Percentiles rank a stretch among this genome's conserved stretches.
Conservation (phyloP, 495 filamentous ascomycete genomes). For the Durotheca rogersii region DNA sequence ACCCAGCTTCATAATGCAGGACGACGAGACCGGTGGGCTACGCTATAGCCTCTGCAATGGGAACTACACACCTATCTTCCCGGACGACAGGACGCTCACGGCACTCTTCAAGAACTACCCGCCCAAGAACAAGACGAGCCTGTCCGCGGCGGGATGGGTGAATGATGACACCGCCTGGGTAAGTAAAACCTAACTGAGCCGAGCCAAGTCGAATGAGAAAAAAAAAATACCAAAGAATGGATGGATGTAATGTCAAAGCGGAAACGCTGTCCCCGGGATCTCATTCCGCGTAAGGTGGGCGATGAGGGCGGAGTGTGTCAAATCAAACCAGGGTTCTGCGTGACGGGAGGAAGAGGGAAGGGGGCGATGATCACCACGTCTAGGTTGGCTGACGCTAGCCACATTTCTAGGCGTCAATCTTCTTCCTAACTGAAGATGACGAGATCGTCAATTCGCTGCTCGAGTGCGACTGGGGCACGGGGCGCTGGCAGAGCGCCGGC, state of each 20-base stretch:
- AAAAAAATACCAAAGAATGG: too few relatives aligned
- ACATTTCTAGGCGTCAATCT: slow-evolving; percentile 26
- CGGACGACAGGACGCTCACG: slow-evolving; percentile 21
- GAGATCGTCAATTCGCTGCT: slow-evolving; percentile 34
- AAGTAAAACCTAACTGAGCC: slow-evolving; percentile 7
- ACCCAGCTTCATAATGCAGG: slow-evolving; percentile 32
- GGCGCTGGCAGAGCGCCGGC: slow-evolving; percentile 22
- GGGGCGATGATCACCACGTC: slow-evolving; percentile 1
- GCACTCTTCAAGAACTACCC: slow-evolving; percentile 14
- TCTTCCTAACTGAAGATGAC: slow-evolving; percentile 36
- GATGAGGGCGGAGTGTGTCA: too few relatives aligned
- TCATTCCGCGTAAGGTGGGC: slow-evolving; percentile 8
- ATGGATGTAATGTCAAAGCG: too few relatives aligned
- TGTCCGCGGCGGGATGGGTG: slow-evolving; percentile 33
- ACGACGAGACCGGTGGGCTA: slow-evolving; percentile 32
- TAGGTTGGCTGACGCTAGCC: slow-evolving; percentile 29
- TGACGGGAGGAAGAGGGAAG: background rate
- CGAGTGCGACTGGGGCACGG: slow-evolving; percentile 30
- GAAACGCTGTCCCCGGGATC: too few relatives aligned
- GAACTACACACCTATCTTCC: slow-evolving; percentile 33
- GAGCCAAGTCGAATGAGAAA: too few relatives aligned
- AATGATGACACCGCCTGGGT: slow-evolving; percentile 23
- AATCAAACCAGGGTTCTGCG: too few relatives aligned
- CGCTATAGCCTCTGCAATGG: slow-evolving; percentile 34
- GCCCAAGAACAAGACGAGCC: slow-evolving; percentile 32